phyloP scores from a whole-genome alignment of 306 rosid species.

The Dryas drummondii region DNA sequence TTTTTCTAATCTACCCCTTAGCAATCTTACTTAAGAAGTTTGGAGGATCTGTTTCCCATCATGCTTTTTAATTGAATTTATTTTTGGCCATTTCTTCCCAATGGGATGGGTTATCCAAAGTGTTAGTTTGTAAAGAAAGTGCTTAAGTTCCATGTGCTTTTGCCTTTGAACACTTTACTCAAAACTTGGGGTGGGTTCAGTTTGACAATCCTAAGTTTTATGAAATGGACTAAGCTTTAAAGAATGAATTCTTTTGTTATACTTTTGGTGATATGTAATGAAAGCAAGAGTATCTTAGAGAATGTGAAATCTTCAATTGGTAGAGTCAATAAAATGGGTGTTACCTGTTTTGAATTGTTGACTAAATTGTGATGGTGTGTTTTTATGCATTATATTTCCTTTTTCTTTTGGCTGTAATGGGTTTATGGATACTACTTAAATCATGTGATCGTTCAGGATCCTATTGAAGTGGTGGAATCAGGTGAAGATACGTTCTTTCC shows the following conservation, averaged over 20 bases:
- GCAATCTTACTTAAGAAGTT: not conserved
- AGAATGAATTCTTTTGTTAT: not conserved
- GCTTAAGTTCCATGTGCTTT: not conserved
- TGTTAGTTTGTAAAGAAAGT: not conserved
- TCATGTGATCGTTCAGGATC: constrained; percentile 55
- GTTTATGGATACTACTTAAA: constrained; percentile 9
- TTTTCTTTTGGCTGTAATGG: constrained; percentile 8
- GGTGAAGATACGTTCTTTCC: constrained; percentile 93
- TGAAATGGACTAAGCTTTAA: constrained; percentile 2
- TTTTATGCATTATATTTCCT: constrained; percentile 10
- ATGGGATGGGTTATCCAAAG: not conserved
- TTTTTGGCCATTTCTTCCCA: not conserved
- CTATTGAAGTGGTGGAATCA: constrained; percentile 57
- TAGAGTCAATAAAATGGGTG: not conserved
- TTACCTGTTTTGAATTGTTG: constrained; percentile 4
- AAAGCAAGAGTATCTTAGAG: constrained; percentile 2
- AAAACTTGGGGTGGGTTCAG: not conserved
- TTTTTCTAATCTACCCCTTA: not conserved
- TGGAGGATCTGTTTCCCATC: too few relatives aligned
- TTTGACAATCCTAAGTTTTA: not conserved
- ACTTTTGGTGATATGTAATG: not conserved
- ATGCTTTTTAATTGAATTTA: too few relatives aligned
- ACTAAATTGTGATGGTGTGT: not conserved
- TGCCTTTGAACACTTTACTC: not conserved
- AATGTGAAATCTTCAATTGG: not conserved